These are phyloP conservation scores for Leishmania gerbilli DNA, from an alignment of 208 protist species.

Conservation along the genomic window DNA sequence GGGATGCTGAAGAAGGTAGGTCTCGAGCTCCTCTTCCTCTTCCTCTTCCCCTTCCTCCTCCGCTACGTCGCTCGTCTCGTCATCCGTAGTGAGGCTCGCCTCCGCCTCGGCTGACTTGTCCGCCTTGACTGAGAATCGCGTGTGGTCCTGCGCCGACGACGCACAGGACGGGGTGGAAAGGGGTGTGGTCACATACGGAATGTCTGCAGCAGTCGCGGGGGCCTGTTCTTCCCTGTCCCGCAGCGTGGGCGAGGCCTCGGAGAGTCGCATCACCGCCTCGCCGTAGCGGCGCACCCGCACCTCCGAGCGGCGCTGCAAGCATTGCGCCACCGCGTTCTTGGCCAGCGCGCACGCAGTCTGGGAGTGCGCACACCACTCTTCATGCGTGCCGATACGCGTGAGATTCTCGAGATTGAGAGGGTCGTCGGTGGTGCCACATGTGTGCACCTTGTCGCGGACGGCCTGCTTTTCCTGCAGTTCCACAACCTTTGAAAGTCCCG, in stretches of 20 bases:
- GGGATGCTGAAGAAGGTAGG: constrained; percentile 1
- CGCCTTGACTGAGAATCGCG: not conserved
- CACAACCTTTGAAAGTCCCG: constrained; percentile 17
- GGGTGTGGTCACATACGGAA: not conserved
- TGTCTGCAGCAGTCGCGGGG: not conserved
- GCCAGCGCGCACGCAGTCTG: constrained; percentile 28
- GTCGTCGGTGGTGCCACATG: constrained; percentile 12
- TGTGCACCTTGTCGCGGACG: not conserved
- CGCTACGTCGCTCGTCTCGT: not conserved
- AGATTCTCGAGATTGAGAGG: constrained; percentile 12
- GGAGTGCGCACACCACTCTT: constrained; percentile 24
- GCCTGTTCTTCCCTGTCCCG: not conserved
- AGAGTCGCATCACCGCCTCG: constrained; percentile 22
- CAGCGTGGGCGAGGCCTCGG: not conserved
- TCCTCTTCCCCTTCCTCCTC: constrained; percentile 10
- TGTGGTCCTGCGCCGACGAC: not conserved
- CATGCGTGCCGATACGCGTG: constrained; percentile 9
- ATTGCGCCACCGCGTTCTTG: constrained; percentile 15
- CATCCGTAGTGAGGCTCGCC: not conserved
- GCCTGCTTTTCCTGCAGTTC: constrained; percentile 21
- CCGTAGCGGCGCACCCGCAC: constrained; percentile 24
- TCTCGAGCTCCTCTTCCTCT: constrained; percentile 25
- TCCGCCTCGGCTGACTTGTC: not conserved
- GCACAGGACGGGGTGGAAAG: not conserved
- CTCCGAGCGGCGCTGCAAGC: constrained; percentile 18